Evolutionary conservation across 2,329 filamentous ascomycete species (phyloP).

Genomic region (Colletotrichum eremochloae): DNA sequence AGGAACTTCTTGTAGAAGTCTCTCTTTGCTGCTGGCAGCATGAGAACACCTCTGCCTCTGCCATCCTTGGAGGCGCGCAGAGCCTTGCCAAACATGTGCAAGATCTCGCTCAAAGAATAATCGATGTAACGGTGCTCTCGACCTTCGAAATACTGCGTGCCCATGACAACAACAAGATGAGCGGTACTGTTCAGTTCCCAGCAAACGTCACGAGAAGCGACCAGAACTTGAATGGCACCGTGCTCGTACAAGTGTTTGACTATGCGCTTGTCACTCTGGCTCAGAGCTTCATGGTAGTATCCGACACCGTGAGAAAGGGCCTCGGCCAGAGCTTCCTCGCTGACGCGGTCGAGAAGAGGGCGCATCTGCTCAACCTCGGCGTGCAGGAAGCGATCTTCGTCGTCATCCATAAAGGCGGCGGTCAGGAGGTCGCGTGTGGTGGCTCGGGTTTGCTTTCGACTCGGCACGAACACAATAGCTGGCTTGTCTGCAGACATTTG

Average conservation of each 20-base stretch:
- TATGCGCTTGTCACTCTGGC: constrained; percentile 89
- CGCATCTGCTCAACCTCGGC: constrained; percentile 84
- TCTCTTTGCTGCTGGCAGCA: constrained; percentile 93
- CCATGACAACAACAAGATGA: constrained; percentile 95
- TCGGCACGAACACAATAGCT: constrained; percentile 91
- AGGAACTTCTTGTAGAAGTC: constrained; percentile 99
- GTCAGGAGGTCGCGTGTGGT: constrained; percentile 89
- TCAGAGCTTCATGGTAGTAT: constrained; percentile 96
- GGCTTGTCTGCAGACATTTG: constrained; percentile 92
- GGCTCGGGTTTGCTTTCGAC: constrained; percentile 89
- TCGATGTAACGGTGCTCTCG: constrained; percentile 97
- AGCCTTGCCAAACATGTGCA: constrained; percentile 98
- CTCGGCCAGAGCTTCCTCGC: constrained; percentile 89
- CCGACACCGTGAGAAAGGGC: constrained; percentile 94
- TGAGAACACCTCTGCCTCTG: constrained; percentile 89
- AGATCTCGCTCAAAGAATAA: constrained; percentile 91
- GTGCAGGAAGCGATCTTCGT: constrained; percentile 94
- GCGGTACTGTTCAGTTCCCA: constrained; percentile 94
- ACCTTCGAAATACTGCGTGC: constrained; percentile 97
- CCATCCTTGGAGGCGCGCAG: constrained; percentile 84
- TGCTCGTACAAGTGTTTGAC: constrained; percentile 92
- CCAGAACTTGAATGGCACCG: constrained; percentile 88
- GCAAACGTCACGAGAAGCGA: constrained; percentile 85
- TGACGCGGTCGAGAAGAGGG: constrained; percentile 84
- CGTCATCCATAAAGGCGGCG: constrained; percentile 88